Evolutionary conservation across 257 asterid genomes (phyloP).

Genomic region (Scutellaria baicalensis): DNA sequence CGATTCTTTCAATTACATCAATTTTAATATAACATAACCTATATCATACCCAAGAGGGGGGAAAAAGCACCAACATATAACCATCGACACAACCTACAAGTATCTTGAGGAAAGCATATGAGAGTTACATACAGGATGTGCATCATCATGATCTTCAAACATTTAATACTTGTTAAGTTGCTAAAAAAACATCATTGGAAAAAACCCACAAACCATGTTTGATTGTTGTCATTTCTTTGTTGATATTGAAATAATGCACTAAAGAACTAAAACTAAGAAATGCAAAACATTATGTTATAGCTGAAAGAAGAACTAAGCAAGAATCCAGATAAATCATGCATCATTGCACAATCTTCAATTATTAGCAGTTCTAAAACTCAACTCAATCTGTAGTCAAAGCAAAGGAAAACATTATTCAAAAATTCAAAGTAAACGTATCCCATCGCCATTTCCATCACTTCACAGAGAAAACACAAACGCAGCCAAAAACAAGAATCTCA

Average conservation of each 20-base stretch:
- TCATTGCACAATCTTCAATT: background rate
- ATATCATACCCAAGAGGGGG: too few species aligned
- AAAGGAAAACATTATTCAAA: background rate
- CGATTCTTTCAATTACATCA: background rate
- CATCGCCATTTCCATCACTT: background rate
- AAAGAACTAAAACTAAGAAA: background rate
- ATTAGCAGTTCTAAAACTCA: background rate
- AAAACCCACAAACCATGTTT: background rate
- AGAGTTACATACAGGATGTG: background rate
- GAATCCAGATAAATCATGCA: background rate
- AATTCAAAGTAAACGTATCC: background rate
- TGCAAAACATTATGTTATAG: background rate
- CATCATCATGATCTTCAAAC: background rate
- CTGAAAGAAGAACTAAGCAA: background rate
- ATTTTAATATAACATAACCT: background rate
- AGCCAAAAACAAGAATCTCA: slow-evolving; percentile 1
- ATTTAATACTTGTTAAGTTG: background rate
- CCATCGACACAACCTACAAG: background rate
- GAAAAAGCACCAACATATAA: too few species aligned
- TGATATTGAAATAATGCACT: background rate
- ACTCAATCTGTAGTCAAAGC: background rate
- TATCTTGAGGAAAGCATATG: background rate
- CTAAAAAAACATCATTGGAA: background rate
- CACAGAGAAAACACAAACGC: background rate
- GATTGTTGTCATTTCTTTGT: background rate